Conservation (phyloP, 192 early-diverging fungal genomes). For the Ambispora gerdemannii region DNA sequence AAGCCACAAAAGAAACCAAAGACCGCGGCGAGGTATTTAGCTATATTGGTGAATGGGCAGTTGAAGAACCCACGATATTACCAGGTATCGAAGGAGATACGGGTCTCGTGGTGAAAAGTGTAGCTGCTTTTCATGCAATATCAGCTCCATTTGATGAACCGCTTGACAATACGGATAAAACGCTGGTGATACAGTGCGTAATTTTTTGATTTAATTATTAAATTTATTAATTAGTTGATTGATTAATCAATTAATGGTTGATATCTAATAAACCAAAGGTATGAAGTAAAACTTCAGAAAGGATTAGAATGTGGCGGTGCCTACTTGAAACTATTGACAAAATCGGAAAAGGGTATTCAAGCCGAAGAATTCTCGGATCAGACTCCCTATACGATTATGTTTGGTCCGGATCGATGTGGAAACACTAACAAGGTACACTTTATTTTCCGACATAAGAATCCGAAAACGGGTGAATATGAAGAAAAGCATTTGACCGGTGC, state of each 20-base stretch:
- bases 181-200: constrained; percentile 74
- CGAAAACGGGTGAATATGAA: constrained; percentile 70
- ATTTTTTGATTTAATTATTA: not conserved
- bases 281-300: constrained; percentile 86
- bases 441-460: constrained; percentile 90
- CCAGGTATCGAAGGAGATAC: constrained; percentile 64
- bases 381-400: constrained; percentile 85
- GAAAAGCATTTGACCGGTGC: constrained; percentile 81
- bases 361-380: constrained; percentile 73
- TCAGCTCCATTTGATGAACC: constrained; percentile 67
- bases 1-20: constrained; percentile 69
- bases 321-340: constrained; percentile 84
- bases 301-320: constrained; percentile 90
- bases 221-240: not conserved
- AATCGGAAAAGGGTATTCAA: constrained; percentile 55
- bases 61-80: constrained; percentile 63
- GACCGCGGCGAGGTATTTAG: constrained; percentile 67
- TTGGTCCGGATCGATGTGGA: constrained; percentile 92
- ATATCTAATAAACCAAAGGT: constrained; percentile 35
- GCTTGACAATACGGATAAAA: constrained; percentile 69
- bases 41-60: constrained; percentile 74
- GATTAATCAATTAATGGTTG: not conserved
- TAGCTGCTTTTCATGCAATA: constrained; percentile 86
- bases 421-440: constrained; percentile 87
- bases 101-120: constrained; percentile 76